These are phyloP conservation scores for Beauveria brongniartii DNA, from an alignment of 2,329 filamentous ascomycete genomes.

Conservation along the genomic window DNA sequence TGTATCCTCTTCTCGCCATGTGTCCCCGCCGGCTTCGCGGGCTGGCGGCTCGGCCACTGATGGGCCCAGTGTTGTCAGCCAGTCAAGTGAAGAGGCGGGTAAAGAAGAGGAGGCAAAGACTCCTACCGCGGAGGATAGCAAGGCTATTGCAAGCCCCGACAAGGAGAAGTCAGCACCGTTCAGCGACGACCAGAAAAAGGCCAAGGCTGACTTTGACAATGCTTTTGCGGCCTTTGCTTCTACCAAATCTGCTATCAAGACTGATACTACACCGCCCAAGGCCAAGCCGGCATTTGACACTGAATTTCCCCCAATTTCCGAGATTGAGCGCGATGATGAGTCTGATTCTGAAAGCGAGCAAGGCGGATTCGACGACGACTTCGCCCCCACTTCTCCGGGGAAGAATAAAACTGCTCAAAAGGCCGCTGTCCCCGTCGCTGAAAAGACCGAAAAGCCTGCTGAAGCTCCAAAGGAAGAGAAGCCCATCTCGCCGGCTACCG, in stretches of 20 bases:
- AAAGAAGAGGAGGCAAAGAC: slow-evolving; percentile 9
- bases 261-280: slow-evolving; percentile 34
- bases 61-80: slow-evolving; percentile 13
- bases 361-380: slow-evolving; percentile 90
- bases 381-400: slow-evolving; percentile 56
- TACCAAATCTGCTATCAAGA: slow-evolving; percentile 38
- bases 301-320: slow-evolving; percentile 92
- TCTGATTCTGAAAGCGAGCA: slow-evolving; percentile 71
- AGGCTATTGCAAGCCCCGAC: slow-evolving; percentile 10
- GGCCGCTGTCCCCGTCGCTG: neutral
- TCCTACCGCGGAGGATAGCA: neutral
- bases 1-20: slow-evolving; percentile 68
- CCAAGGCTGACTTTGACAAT: slow-evolving; percentile 76
- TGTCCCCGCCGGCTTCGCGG: slow-evolving; percentile 57
- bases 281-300: slow-evolving; percentile 50
- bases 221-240: slow-evolving; percentile 70
- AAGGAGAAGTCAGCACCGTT: slow-evolving; percentile 33
- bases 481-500: slow-evolving; percentile 24
- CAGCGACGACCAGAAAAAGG: slow-evolving; percentile 46
- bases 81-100: slow-evolving; percentile 17
- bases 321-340: slow-evolving; percentile 70
- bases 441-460: slow-evolving; percentile 10
- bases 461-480: slow-evolving; percentile 23
- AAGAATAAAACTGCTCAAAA: slow-evolving; percentile 22
- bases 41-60: slow-evolving; percentile 40